Percentiles rank a stretch among this genome's conserved stretches.
These are phyloP conservation scores for Aspergillus neotritici DNA, from an alignment of 2,329 filamentous ascomycete genomes.

Conservation along the genomic window DNA sequence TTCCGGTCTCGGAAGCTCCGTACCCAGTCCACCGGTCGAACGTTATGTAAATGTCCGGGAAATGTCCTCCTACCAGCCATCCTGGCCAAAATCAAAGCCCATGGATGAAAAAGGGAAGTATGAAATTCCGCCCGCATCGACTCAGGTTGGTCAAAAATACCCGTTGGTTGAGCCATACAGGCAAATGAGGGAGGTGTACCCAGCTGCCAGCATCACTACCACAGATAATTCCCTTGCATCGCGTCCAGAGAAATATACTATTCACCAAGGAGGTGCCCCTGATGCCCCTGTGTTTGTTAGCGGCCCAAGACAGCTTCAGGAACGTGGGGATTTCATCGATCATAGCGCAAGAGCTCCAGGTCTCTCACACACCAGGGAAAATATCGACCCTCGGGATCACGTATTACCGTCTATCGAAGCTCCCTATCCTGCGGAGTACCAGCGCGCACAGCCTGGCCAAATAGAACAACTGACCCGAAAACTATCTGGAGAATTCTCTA, in stretches of 20 bases:
- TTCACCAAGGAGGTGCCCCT: conserved; percentile 13
- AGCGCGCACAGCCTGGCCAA: conserved; percentile 18
- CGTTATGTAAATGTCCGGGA: conserved; percentile 16
- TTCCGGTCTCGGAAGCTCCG: conserved; percentile 9
- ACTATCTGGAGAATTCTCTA: conserved; percentile 21
- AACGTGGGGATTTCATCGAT: conserved; percentile 13
- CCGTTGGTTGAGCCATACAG: too few relatives aligned
- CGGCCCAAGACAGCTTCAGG: conserved; percentile 22
- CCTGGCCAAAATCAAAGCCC: too few relatives aligned
- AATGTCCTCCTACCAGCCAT: neutral
- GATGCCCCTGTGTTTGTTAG: conserved; percentile 30
- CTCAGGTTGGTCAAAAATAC: too few relatives aligned
- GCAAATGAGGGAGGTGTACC: too few relatives aligned
- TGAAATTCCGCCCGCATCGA: too few relatives aligned
- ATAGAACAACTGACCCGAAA: conserved; percentile 26
- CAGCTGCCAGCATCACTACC: too few relatives aligned
- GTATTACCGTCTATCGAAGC: conserved; percentile 35
- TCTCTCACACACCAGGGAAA: conserved; percentile 13
- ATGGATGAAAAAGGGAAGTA: too few relatives aligned
- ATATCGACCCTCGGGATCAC: conserved; percentile 22
- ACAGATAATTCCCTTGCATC: conserved; percentile 5
- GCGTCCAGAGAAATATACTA: conserved; percentile 14
- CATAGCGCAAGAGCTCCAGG: conserved; percentile 12
- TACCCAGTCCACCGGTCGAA: conserved; percentile 7
- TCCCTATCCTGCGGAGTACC: conserved; percentile 19